Percentiles rank a stretch among this genome's conserved stretches.
phyloP scores from a whole-genome alignment of 2,329 filamentous ascomycete genomes.

The Colletotrichum gloeosporioides region DNA sequence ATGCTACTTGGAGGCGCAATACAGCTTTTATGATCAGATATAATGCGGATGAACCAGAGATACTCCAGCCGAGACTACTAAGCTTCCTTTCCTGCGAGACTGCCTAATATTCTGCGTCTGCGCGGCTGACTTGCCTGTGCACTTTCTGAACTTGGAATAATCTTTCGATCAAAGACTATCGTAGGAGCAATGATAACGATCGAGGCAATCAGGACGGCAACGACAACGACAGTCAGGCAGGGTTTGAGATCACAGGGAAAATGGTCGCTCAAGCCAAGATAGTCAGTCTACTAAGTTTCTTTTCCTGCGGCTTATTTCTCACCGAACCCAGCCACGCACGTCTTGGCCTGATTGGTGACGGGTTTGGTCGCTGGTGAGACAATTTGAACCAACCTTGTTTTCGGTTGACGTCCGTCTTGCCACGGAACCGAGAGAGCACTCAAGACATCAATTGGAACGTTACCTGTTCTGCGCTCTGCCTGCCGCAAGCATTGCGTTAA shows the following conservation, averaged over 20 bases:
- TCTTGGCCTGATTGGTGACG: background rate
- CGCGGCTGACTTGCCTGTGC: background rate
- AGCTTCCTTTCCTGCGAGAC: background rate
- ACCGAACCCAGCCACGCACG: background rate
- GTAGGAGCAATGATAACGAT: background rate
- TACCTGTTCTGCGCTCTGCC: background rate
- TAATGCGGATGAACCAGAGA: background rate
- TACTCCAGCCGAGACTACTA: background rate
- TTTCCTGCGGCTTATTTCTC: background rate
- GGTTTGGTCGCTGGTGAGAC: background rate
- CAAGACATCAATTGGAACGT: background rate
- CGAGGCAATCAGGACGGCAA: background rate
- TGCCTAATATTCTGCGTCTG: background rate
- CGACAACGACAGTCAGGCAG: background rate
- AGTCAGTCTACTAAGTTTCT: background rate
- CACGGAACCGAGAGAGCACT: background rate
- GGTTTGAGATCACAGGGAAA: background rate
- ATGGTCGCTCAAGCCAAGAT: background rate
- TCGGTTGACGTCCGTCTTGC: background rate
- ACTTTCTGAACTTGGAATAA: accelerated
- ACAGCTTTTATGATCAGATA: background rate
- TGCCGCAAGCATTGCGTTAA: background rate
- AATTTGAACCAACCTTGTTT: background rate
- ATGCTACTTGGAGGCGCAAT: background rate
- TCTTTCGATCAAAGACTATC: background rate